Base-by-base conservation (phyloP, 495 filamentous ascomycete species). In the Daldinia grandis region DNA sequence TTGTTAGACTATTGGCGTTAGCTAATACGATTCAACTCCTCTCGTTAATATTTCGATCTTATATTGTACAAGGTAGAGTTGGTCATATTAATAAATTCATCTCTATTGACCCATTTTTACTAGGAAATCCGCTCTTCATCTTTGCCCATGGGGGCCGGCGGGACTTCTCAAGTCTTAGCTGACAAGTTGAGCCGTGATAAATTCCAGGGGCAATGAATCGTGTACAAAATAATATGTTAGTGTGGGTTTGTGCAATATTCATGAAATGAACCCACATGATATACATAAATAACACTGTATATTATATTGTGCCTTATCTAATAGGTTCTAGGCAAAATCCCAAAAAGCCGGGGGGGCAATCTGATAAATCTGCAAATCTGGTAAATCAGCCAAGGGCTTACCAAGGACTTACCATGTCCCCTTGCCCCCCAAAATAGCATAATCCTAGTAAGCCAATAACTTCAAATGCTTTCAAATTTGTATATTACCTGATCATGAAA, bases 171-270 rank as follows among this genome's bases (percentile, higher is more conserved):
- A 56, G 56, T 30, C 49, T 15, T 64, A 49, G 53, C 14, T 56
- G 9, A 49, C 21, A 24, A 38, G 37, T 50, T 50, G 61, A 61
- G 47, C 59, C 31, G 56, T 51, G 58, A 54, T 47, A 62, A 24
- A 21, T 40, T 51, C 35, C 50, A 60, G 57, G 66, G 62, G 62
- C 62, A 25, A 28, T 66, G 68, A 71, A 66, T 66, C 58, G 44
- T 65, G 62, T 62, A 35, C 33, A 35, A 14, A 35, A 35, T 35
- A 31, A 50, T 12, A 42, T 21, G 44, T 44, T 44, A 24, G 30
- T 54, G 19, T 14, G 31, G 44, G 38, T 56, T 58, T 59, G 40
- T 19, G 37, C 44, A 44, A 44, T n/a, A 30, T 33, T 56, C 53
- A 33, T 38, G 49, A 55, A 24, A 47, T 47, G 17, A 47, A 21